These are phyloP conservation scores for Rhizophora mangle DNA, from an alignment of 345 rosid genomes.

Conservation along the genomic window DNA sequence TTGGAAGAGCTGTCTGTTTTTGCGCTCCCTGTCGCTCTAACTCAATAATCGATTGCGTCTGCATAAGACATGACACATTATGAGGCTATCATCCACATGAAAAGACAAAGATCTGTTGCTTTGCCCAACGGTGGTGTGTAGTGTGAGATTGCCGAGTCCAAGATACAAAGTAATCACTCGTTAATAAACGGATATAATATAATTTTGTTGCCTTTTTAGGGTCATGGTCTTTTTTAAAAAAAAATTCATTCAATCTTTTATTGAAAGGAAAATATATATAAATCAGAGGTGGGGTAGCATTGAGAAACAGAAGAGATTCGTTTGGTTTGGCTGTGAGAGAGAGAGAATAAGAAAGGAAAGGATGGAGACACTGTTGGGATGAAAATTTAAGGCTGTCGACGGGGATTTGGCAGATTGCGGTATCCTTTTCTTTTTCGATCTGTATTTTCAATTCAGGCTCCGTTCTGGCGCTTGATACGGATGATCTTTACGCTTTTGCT, in stretches of 20 bases:
- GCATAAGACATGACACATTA: slow-evolving; percentile 3
- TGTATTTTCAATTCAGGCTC: no score
- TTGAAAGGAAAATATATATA: no score
- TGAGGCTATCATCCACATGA: slow-evolving; percentile 11
- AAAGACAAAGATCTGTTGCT: not conserved
- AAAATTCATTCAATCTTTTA: no score
- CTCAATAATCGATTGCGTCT: no score
- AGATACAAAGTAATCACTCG: slow-evolving; percentile 10
- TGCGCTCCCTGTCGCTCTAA: not conserved
- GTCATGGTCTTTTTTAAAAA: no score
- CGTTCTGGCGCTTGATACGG: no score
- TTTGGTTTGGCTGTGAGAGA: not conserved
- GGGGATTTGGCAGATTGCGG: no score
- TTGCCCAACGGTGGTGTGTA: not conserved
- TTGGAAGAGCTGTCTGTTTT: slow-evolving; percentile 11
- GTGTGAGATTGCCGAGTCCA: not conserved
- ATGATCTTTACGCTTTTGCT: no score
- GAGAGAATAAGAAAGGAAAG: not conserved
- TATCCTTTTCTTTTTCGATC: no score
- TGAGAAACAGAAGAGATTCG: slow-evolving; percentile 22
- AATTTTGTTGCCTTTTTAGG: no score
- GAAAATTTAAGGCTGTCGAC: not conserved
- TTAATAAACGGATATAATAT: not conserved
- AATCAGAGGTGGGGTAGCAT: no score
- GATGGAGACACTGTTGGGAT: not conserved